Base-by-base conservation (phyloP, 1,284 basidiomycete species). In the Cystobasidiaceae sp. region DNA sequence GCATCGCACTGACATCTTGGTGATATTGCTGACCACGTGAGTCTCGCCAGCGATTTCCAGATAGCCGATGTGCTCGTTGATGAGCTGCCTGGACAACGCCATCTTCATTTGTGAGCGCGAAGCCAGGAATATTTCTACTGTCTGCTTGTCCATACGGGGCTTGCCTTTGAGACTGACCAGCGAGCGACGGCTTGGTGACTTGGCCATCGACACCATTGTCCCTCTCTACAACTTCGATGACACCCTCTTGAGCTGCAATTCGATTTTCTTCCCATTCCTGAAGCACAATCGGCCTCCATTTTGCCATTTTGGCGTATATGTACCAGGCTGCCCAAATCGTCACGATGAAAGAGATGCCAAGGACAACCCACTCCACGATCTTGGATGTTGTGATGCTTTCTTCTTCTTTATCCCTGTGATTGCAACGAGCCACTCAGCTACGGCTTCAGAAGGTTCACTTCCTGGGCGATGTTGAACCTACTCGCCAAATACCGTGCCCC, bases 251-350 rank as follows among this genome's bases (percentile, higher is more conserved):
- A 13, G 54, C 54, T 2, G 21, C 34, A 7, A 28, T 5, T 43
- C 39, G 21, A 23, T 56, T 56, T 19, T 21, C 54, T 32, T 34
- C 59, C 43, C 86, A 81, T 39, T 82, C 82, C 62, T 89, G 84
- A 73, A 93, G 86, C 6, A 94, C 84, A 0, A 78, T 75, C 0
- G 87, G 83, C 71, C 90, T 87, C 27, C 84, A 86, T 70, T 83
- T 80, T 73, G 86, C 84, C 85, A 94, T 90, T 76, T 85, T 77
- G 57, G 76, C 79, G 71, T 84, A 84, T 71, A 94, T 88, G 75
- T 88, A 94, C 85, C 88, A 92, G 77, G 89, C 86, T 0, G 90
- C 88, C 41, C 79, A 75, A 49, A 89, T 69, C 0, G 92, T 94
- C 68, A 94, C 82, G 25, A 90, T 44, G 41, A 71, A 67, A 45